A percentile compares a stretch with the other conserved stretches of the same genome.
phyloP scores from a whole-genome alignment of 257 asterid species.

The Agastache rugosa region DNA sequence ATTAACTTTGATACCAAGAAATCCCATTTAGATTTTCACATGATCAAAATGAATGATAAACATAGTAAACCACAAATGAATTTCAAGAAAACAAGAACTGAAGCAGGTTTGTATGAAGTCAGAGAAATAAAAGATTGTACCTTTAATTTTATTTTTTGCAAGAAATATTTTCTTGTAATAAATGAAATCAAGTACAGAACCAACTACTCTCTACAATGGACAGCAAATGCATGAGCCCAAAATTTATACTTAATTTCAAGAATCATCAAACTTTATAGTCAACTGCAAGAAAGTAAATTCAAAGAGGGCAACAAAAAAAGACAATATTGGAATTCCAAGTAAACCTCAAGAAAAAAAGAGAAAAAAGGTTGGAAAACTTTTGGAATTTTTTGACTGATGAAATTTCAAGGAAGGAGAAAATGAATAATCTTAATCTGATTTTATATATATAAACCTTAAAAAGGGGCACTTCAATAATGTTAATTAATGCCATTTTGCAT shows the following conservation, averaged over 20 bases:
- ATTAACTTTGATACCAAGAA: neutral
- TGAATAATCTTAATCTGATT: neutral
- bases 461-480: neutral
- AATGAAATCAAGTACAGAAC: slow-evolving; percentile 15
- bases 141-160: slow-evolving; percentile 1
- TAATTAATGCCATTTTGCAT: neutral
- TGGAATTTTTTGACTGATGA: slow-evolving; percentile 35
- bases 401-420: slow-evolving; percentile 35
- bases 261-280: slow-evolving; percentile 24
- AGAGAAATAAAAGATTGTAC: slow-evolving; percentile 1
- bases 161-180: slow-evolving; percentile 20
- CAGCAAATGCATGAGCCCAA: slow-evolving; percentile 5
- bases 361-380: neutral
- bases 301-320: slow-evolving; percentile 25
- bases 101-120: neutral
- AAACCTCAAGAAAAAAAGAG: slow-evolving; percentile 9
- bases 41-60: neutral
- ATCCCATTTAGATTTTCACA: neutral
- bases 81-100: neutral
- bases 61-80: neutral
- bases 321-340: slow-evolving; percentile 26
- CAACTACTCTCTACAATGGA: slow-evolving; percentile 26
- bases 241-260: slow-evolving; percentile 4
- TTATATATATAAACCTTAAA: neutral
- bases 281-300: slow-evolving; percentile 20